These are phyloP conservation scores for Phellinidium pouzarii DNA, from an alignment of 1,284 basidiomycete species.

Conservation along the genomic window DNA sequence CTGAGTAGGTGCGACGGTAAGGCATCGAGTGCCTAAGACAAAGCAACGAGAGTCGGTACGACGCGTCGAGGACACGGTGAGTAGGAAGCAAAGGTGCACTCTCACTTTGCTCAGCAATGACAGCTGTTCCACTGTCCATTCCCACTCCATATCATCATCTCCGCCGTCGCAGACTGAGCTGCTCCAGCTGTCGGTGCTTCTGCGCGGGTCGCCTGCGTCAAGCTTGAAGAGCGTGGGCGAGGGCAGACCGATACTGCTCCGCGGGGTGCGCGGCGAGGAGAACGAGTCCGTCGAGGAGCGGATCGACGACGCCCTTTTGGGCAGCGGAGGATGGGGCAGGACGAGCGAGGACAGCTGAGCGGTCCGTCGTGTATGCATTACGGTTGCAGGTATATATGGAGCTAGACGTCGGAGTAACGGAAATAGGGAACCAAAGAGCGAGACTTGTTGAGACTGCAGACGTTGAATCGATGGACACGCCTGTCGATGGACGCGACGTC, in stretches of 20 bases:
- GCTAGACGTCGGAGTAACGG: constrained; percentile 2
- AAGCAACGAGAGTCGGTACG: constrained; percentile 14
- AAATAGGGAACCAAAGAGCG: constrained; percentile 10
- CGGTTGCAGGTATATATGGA: constrained; percentile 22
- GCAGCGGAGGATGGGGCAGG: constrained; percentile 31
- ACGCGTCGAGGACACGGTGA: constrained; percentile 15
- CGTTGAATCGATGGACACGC: no score
- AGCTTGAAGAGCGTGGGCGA: constrained; percentile 38
- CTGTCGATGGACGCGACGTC: background rate
- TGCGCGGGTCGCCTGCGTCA: constrained; percentile 47
- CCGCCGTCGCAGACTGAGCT: constrained; percentile 58
- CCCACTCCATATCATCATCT: constrained; percentile 51
- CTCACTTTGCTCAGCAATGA: constrained; percentile 59
- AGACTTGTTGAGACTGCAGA: background rate
- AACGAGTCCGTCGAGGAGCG: constrained; percentile 26
- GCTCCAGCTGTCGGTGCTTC: constrained; percentile 76
- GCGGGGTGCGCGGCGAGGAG: constrained; percentile 33
- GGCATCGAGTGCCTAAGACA: constrained; percentile 63
- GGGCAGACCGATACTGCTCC: constrained; percentile 28
- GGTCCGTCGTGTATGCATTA: constrained; percentile 30
- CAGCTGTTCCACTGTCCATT: constrained; percentile 70
- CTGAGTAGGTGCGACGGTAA: constrained; percentile 75
- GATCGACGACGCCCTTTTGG: constrained; percentile 28
- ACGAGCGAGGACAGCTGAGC: constrained; percentile 30
- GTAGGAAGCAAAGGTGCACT: no score